phyloP scores from a whole-genome alignment of 805 yeast species.

The fission yeast (Schizosaccharomyces pombe) region ASM294v3 CU329670.1:3161501-3162000 shows the following conservation, averaged over 20 bases:
- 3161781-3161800: constrained; percentile 9
- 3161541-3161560: constrained; percentile 22
- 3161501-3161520: constrained; percentile 67
- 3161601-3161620: constrained; percentile 49
- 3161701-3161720: constrained; percentile 58
- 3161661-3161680: constrained; percentile 82
- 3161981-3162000: too few relatives aligned
- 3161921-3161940: constrained; percentile 12
- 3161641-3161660: constrained; percentile 53
- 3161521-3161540: constrained; percentile 34
- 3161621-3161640: constrained; percentile 35
- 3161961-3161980: too few relatives aligned
- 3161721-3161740: constrained; percentile 52
- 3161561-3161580: constrained; percentile 60
- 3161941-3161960: too few relatives aligned
- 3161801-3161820: constrained; percentile 15
- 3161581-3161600: constrained; percentile 89
- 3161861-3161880: constrained; percentile 33
- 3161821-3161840: constrained; percentile 17
- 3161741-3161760: constrained; percentile 39
- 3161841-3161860: constrained; percentile 23
- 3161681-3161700: constrained; percentile 59
- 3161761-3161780: constrained; percentile 18
- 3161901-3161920: constrained; percentile 12
- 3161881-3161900: constrained; percentile 47